Conservation (phyloP, 2,329 filamentous ascomycete genomes). For the Monosporascus sp. region DNA sequence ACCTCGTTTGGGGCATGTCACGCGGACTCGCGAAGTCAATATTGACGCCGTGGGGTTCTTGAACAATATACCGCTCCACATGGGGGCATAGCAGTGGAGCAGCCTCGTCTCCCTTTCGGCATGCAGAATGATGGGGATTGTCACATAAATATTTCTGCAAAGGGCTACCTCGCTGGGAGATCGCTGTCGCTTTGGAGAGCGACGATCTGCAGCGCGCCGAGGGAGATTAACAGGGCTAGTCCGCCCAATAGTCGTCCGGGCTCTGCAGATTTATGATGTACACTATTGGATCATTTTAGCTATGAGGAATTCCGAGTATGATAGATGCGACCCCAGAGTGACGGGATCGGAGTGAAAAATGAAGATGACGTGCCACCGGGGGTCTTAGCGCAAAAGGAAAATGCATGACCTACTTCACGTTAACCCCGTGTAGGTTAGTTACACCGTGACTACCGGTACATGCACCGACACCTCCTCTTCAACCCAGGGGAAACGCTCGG, state of each 20-base stretch:
- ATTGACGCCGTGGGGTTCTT: not conserved
- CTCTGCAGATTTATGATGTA: not conserved
- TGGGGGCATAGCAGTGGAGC: not conserved
- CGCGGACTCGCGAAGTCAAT: not conserved
- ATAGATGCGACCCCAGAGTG: not conserved
- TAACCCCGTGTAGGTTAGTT: no score
- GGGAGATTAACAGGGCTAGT: not conserved
- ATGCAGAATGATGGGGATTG: not conserved
- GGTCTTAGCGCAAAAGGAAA: not conserved
- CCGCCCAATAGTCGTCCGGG: not conserved
- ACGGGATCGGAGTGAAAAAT: not conserved
- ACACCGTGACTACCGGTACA: no score
- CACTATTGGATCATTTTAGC: not conserved
- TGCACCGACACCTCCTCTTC: not conserved
- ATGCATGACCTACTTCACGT: not conserved
- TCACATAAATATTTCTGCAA: constrained; percentile 1
- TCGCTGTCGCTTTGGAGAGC: not conserved
- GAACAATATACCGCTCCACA: not conserved
- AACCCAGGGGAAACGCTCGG: not conserved
- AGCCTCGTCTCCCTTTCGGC: not conserved
- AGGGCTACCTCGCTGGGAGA: not conserved
- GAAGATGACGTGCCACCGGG: not conserved
- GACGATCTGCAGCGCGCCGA: not conserved
- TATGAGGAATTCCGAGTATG: not conserved
- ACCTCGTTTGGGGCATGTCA: not conserved